phyloP scores from a whole-genome alignment of 345 rosid species.

The Lepidium didymum region DNA sequence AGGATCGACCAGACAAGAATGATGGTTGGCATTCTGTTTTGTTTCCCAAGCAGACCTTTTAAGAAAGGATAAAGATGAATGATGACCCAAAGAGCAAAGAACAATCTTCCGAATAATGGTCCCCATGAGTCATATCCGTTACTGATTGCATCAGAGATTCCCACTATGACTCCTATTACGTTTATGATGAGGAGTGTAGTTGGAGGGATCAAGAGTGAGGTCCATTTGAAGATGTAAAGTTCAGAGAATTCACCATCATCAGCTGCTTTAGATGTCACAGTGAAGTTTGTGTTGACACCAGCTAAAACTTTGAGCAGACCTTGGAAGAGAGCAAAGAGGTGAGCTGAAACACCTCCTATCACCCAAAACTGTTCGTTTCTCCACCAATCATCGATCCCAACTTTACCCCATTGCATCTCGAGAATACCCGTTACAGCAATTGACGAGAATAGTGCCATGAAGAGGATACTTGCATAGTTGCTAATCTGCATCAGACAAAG shows the following conservation, averaged over 20 bases:
- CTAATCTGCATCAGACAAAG: slow-evolving; percentile 39
- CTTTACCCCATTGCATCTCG: slow-evolving; percentile 71
- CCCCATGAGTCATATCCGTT: slow-evolving; percentile 72
- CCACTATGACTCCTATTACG: slow-evolving; percentile 53
- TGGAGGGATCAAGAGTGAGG: slow-evolving; percentile 54
- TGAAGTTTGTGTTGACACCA: slow-evolving; percentile 55
- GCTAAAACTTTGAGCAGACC: slow-evolving; percentile 59
- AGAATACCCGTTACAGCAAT: slow-evolving; percentile 56
- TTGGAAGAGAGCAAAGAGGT: slow-evolving; percentile 58
- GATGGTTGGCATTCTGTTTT: slow-evolving; percentile 54
- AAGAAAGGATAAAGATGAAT: slow-evolving; percentile 65
- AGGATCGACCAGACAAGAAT: slow-evolving; percentile 68
- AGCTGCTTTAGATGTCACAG: slow-evolving; percentile 56
- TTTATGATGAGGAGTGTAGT: slow-evolving; percentile 54
- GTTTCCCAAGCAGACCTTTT: slow-evolving; percentile 53
- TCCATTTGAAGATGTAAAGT: slow-evolving; percentile 55
- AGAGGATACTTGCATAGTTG: slow-evolving; percentile 48
- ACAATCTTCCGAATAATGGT: slow-evolving; percentile 54
- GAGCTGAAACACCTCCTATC: slow-evolving; percentile 63
- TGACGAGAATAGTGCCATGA: slow-evolving; percentile 54
- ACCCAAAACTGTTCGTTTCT: slow-evolving; percentile 79
- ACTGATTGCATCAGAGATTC: slow-evolving; percentile 53
- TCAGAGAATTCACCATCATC: slow-evolving; percentile 49
- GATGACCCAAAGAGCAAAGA: slow-evolving; percentile 70
- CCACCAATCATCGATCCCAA: slow-evolving; percentile 71